Evolutionary conservation across 2,329 filamentous ascomycete genomes (phyloP), one percentile per base, ranked within the genome.

Genomic region (Alternaria arbusti): DNA sequence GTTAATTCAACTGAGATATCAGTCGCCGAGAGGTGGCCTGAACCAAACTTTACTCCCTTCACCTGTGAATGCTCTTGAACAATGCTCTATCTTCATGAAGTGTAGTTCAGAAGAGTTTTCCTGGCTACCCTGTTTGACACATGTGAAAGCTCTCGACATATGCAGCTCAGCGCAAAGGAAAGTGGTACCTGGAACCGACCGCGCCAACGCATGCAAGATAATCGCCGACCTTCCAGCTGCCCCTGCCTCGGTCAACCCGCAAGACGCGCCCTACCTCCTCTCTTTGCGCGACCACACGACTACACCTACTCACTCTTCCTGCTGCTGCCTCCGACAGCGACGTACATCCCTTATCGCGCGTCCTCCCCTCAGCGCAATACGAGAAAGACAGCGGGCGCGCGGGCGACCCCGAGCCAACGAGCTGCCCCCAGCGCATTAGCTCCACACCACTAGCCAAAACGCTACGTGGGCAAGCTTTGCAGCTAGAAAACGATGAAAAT

Each of bases 301-400:
- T n/a, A 40, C 36, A 17, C 36, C 3, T 3, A 17, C 28, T 13
- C n/a, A 15, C n/a, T 36, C 20, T 12, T 32, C 2, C 43, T 45
- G 17, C 17, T 44, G 17, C n/a, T 11, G 8, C 3, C 28, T 22
- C 28, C 28, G n/a, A 36, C 49, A n/a, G 12, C 49, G 49, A 51
- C 12, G n/a, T 32, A n/a, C 28, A 12, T 51, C 28, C 23, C 49
- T 36, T 51, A 51, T 51, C 49, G 49, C 32, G 20, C 28, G 17
- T 17, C n/a, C 36, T 40, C 36, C 36, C 36, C 36, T 40, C 36
- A 10, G 36, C 49, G 28, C 49, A 51, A 51, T 30, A 51, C 49
- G 49, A 51, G 49, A 32, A 51, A 51, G 49, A 51, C 49, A 51
- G 49, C 49, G 49, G 49, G 49, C 49, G 36, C 36, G 36, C 36